phyloP scores from a whole-genome alignment of 345 rosid genomes.

The Raphanus sativus region DNA sequence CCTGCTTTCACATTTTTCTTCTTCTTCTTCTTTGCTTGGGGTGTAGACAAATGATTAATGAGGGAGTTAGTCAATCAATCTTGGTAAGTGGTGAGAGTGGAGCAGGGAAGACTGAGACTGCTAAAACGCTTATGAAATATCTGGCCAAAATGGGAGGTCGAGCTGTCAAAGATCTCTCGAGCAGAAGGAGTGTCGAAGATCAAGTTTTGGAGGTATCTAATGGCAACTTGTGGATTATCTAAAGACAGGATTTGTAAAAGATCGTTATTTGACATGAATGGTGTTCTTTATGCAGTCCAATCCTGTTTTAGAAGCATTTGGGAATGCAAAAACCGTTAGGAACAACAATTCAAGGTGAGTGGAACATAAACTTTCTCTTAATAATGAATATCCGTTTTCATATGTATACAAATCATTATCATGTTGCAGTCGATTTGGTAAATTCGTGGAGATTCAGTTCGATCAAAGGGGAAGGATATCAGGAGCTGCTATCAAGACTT shows the following conservation, averaged over 20 bases:
- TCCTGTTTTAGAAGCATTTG: slow-evolving; percentile 98
- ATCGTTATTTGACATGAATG: slow-evolving; percentile 5
- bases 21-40: slow-evolving; percentile 12
- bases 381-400: neutral
- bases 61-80: slow-evolving; percentile 84
- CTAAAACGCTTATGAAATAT: slow-evolving; percentile 87
- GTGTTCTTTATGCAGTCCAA: slow-evolving; percentile 68
- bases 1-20: slow-evolving; percentile 12
- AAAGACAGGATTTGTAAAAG: neutral
- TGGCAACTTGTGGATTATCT: slow-evolving; percentile 5
- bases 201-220: slow-evolving; percentile 85
- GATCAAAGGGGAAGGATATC: slow-evolving; percentile 81
- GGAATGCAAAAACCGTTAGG: slow-evolving; percentile 94
- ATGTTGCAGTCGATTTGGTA: slow-evolving; percentile 87
- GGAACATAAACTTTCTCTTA: neutral
- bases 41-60: slow-evolving; percentile 81
- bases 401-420: neutral
- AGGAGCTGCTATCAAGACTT: slow-evolving; percentile 96
- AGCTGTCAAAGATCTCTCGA: slow-evolving; percentile 64
- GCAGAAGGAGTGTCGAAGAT: slow-evolving; percentile 76
- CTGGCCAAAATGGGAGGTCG: slow-evolving; percentile 99
- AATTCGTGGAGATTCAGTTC: slow-evolving; percentile 98
- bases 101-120: slow-evolving; percentile 97
- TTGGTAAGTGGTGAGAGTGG: slow-evolving; percentile 99
- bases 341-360: slow-evolving; percentile 93